These are phyloP conservation scores for Pseudoturritis turrita DNA, from an alignment of 345 rosid species.

Conservation along the genomic window DNA sequence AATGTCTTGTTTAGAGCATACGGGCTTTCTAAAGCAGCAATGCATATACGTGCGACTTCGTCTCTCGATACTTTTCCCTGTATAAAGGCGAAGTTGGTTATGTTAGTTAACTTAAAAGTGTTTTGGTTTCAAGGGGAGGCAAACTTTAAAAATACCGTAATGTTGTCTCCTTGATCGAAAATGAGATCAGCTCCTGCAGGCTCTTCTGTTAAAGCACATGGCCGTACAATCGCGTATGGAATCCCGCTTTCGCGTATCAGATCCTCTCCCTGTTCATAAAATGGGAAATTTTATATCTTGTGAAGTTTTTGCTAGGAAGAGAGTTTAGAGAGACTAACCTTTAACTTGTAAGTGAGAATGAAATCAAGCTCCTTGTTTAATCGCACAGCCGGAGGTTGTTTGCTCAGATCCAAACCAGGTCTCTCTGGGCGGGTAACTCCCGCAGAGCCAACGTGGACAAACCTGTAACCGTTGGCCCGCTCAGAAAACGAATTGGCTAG, in stretches of 20 bases:
- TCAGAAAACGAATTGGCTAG: not conserved
- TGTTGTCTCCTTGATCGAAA: constrained; percentile 91
- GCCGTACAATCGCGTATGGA: constrained; percentile 80
- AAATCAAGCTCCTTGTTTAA: constrained; percentile 91
- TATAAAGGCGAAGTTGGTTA: constrained; percentile 4
- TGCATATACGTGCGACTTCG: constrained; percentile 82
- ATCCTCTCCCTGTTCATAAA: constrained; percentile 68
- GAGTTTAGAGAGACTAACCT: constrained; percentile 39
- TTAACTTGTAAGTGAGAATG: constrained; percentile 82
- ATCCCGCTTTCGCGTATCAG: constrained; percentile 82
- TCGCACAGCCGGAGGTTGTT: constrained; percentile 96
- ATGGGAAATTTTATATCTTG: not conserved
- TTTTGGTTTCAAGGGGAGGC: not conserved
- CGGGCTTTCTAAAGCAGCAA: constrained; percentile 80
- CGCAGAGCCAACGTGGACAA: constrained; percentile 91
- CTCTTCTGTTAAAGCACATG: constrained; percentile 92
- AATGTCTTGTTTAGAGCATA: constrained; percentile 81
- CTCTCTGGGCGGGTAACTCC: constrained; percentile 95
- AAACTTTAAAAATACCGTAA: constrained; percentile 43
- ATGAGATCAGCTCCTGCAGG: constrained; percentile 97
- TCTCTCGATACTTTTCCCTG: constrained; percentile 96
- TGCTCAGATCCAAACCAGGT: constrained; percentile 89
- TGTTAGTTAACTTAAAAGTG: not conserved
- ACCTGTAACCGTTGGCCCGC: constrained; percentile 37
- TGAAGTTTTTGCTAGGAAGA: not conserved